phyloP scores from a whole-genome alignment of 768 basidiomycete genomes.

The Auricularia sp. region DNA sequence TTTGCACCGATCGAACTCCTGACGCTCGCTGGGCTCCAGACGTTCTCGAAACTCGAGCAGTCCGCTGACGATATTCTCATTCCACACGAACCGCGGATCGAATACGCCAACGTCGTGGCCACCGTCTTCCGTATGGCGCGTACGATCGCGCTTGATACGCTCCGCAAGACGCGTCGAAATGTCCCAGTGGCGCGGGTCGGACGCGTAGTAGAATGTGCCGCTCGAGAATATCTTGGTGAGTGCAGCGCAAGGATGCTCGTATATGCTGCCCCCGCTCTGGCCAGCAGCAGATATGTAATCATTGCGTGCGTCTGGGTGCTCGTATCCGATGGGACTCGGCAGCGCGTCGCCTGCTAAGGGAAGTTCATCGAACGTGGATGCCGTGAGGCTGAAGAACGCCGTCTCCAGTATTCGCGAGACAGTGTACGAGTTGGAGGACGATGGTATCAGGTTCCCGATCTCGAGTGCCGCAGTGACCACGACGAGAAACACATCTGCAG shows the following conservation, averaged over 20 bases:
- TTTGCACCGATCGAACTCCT: slow-evolving; percentile 70
- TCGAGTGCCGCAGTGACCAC: slow-evolving; percentile 68
- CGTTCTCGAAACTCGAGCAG: slow-evolving; percentile 80
- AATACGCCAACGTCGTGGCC: slow-evolving; percentile 47
- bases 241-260: slow-evolving; percentile 85
- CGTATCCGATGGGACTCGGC: slow-evolving; percentile 33
- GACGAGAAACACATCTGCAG: slow-evolving; percentile 73
- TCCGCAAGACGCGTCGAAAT: slow-evolving; percentile 72
- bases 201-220: slow-evolving; percentile 88
- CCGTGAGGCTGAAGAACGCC: slow-evolving; percentile 78
- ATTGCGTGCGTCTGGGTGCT: slow-evolving; percentile 35
- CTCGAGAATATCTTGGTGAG: slow-evolving; percentile 85
- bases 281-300: slow-evolving; percentile 23
- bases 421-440: slow-evolving; percentile 41
- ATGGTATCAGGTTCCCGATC: slow-evolving; percentile 59
- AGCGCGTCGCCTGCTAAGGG: slow-evolving; percentile 40
- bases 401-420: slow-evolving; percentile 83
- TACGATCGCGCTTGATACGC: slow-evolving; percentile 46
- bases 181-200: slow-evolving; percentile 70
- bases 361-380: slow-evolving; percentile 75
- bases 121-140: neutral
- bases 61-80: slow-evolving; percentile 79
- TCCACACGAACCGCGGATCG: slow-evolving; percentile 90
- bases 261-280: slow-evolving; percentile 34
- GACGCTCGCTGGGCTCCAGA: slow-evolving; percentile 56